These are phyloP conservation scores for Neckera pumila DNA, from an alignment of 225 moss, liverwort and hornwort genomes.

Conservation along the genomic window DNA sequence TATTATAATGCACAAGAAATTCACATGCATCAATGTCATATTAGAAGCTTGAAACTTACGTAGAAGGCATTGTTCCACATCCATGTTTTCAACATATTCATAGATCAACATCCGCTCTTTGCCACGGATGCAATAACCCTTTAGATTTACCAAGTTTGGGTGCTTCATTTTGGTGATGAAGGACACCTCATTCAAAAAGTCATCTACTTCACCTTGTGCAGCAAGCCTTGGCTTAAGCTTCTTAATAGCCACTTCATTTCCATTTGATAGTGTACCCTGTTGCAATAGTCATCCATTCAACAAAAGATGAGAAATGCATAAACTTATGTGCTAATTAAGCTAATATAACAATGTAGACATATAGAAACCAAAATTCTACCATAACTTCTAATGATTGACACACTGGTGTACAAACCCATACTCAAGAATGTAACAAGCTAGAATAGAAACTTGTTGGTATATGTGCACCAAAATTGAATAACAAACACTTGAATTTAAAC, in stretches of 20 bases:
- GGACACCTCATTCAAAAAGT: conserved; percentile 30
- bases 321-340: background rate
- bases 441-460: background rate
- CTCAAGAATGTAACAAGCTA: background rate
- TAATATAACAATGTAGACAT: background rate
- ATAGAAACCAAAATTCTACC: too few species aligned
- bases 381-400: background rate
- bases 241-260: conserved; percentile 3
- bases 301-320: background rate
- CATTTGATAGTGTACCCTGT: background rate
- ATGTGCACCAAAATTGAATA: background rate
- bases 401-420: background rate
- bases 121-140: conserved; percentile 19
- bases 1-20: background rate
- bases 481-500: fast-evolving
- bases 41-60: background rate
- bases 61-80: conserved; percentile 7
- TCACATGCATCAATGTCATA: background rate
- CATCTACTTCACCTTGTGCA: background rate
- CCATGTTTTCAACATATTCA: conserved; percentile 16
- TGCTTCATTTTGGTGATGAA: conserved; percentile 35
- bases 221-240: background rate
- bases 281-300: background rate
- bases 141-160: conserved; percentile 16
- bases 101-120: conserved; percentile 5